phyloP scores from a whole-genome alignment of 2,329 filamentous ascomycete genomes.

The Diaporthe longicolla region DNA sequence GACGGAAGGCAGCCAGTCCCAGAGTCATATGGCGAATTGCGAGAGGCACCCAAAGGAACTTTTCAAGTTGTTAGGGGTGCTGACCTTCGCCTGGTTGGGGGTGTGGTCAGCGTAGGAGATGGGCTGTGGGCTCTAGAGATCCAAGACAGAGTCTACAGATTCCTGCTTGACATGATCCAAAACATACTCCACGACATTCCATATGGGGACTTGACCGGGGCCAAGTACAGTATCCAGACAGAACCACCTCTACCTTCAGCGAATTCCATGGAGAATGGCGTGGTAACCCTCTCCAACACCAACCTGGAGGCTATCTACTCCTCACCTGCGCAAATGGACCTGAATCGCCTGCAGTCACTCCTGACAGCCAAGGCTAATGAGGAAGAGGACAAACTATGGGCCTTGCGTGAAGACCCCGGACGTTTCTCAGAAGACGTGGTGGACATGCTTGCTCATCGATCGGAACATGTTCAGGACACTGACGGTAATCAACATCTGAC shows the following conservation, averaged over 20 bases:
- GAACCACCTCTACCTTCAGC: neutral
- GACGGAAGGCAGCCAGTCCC: neutral
- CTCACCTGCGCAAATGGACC: neutral
- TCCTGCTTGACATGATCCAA: neutral
- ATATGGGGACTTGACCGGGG: neutral
- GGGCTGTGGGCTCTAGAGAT: neutral
- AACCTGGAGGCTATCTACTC: constrained; percentile 4
- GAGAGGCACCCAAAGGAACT: accelerated
- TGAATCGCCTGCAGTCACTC: neutral
- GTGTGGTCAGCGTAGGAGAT: accelerated
- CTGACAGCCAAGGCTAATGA: neutral
- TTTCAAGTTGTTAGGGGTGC: accelerated
- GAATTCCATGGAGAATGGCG: neutral
- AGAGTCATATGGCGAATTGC: neutral
- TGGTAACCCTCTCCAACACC: neutral
- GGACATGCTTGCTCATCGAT: neutral
- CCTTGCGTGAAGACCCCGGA: neutral
- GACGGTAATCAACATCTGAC: neutral
- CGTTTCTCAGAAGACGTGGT: neutral
- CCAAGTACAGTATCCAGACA: neutral
- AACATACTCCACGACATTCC: neutral
- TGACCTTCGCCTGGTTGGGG: neutral
- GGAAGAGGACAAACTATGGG: constrained; percentile 5
- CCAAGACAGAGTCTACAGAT: neutral
- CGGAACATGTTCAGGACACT: neutral